These are phyloP conservation scores for Pyropia haitanensis DNA, from an alignment of 23 red algal species.

Conservation along the genomic window DNA sequence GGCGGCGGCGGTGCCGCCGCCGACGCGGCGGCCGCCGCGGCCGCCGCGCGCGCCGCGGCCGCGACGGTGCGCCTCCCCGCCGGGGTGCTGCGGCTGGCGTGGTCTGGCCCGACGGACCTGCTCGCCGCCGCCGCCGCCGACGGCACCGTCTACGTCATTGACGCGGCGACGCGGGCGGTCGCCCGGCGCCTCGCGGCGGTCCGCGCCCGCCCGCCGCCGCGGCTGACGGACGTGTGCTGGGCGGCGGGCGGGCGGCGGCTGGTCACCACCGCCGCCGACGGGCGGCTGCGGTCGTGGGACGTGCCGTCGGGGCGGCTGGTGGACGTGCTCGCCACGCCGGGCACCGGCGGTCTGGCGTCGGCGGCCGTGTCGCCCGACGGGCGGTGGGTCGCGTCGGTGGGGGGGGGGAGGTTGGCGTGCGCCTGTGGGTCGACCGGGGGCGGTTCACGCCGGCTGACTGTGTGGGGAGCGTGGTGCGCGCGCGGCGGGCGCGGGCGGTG, in stretches of 20 bases:
- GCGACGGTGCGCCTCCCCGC: not conserved
- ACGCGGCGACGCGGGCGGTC: constrained; percentile 41
- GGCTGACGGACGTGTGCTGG: constrained; percentile 72
- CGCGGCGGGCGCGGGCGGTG: not conserved
- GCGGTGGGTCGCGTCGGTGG: constrained; percentile 75
- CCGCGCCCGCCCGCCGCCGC: constrained; percentile 20
- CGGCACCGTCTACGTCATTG: constrained; percentile 59
- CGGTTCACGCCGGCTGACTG: constrained; percentile 11
- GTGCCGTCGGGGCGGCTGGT: constrained; percentile 57
- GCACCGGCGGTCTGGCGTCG: constrained; percentile 42
- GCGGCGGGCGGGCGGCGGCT: constrained; percentile 39
- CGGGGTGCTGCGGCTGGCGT: constrained; percentile 29
- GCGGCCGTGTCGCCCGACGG: constrained; percentile 66
- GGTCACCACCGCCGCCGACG: constrained; percentile 69
- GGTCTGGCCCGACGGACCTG: constrained; percentile 66
- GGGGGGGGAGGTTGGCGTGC: constrained; percentile 64
- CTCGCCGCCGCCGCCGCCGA: constrained; percentile 69
- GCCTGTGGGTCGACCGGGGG: constrained; percentile 56
- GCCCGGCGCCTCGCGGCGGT: constrained; percentile 45
- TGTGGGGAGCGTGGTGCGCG: constrained; percentile 5
- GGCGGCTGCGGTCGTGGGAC: constrained; percentile 82
- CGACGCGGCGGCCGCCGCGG: no score
- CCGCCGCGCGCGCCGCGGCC: no score
- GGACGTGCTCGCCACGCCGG: constrained; percentile 33
- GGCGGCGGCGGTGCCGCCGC: no score